Evolutionary conservation across 2,329 filamentous ascomycete species (phyloP).

Genomic region (Xylariales sp.): DNA sequence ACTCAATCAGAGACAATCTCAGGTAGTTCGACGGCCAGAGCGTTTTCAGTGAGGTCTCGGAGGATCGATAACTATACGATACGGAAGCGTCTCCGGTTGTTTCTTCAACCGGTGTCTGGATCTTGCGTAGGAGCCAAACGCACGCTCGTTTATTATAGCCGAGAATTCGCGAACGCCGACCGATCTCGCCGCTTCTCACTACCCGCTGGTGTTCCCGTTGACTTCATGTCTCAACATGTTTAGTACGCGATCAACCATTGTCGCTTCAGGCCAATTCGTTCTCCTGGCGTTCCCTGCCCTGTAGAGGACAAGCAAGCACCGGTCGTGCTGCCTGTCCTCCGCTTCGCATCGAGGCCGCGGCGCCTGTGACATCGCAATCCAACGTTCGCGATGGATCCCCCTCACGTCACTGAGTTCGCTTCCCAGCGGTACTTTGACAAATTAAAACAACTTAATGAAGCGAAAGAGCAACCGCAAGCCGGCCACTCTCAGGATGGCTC

Average conservation of each 20-base stretch:
- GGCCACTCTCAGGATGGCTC: slow-evolving; percentile 19
- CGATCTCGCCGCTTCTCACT: not conserved
- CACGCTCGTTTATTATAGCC: not conserved
- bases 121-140: not conserved
- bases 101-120: no score
- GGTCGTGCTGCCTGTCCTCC: slow-evolving; percentile 20
- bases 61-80: no score
- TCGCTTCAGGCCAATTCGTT: slow-evolving; percentile 20
- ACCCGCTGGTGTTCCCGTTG: not conserved
- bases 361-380: not conserved
- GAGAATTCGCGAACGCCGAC: not conserved
- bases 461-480: slow-evolving; percentile 38
- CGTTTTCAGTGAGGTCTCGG: no score
- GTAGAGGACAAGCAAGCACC: slow-evolving; percentile 23
- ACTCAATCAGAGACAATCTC: no score
- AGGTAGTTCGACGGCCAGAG: no score
- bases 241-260: slow-evolving; percentile 20
- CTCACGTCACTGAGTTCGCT: slow-evolving; percentile 62
- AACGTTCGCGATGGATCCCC: slow-evolving; percentile 51
- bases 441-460: slow-evolving; percentile 49
- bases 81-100: no score
- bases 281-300: slow-evolving; percentile 21
- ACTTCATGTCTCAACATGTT: slow-evolving; percentile 28
- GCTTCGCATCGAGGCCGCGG: slow-evolving; percentile 14
- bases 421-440: slow-evolving; percentile 62